phyloP scores from a whole-genome alignment of 2,329 filamentous ascomycete species.

The Knoxdaviesia proteae region DNA sequence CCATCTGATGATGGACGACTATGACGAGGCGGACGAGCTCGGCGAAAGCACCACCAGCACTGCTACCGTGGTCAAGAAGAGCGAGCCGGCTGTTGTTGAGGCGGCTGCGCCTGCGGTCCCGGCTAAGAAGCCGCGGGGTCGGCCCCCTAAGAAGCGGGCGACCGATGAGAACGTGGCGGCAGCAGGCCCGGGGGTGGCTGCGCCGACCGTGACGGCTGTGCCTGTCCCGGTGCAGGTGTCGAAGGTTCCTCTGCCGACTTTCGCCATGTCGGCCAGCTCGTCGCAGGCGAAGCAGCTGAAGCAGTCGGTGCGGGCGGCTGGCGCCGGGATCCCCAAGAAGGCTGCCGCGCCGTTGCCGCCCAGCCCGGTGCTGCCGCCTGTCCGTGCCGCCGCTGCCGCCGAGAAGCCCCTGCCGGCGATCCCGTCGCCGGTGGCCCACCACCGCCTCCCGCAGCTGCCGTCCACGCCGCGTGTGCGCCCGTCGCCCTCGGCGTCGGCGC shows the following conservation, averaged over 20 bases:
- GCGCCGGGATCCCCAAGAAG: no score
- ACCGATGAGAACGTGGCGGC: background rate
- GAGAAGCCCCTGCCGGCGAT: constrained; percentile 12
- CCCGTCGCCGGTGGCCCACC: constrained; percentile 7
- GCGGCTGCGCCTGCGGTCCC: constrained; percentile 1
- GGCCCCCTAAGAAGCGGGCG: constrained; percentile 2
- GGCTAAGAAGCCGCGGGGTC: constrained; percentile 1
- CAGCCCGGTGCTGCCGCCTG: background rate
- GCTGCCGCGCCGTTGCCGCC: background rate
- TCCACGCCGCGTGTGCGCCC: constrained; percentile 20
- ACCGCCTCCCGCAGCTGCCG: constrained; percentile 9
- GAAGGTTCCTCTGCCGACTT: no score
- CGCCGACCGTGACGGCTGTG: background rate
- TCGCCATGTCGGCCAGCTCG: background rate
- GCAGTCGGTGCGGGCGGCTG: no score
- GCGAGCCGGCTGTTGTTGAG: constrained; percentile 8
- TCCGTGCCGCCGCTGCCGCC: constrained; percentile 2
- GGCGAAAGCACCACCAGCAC: constrained; percentile 20
- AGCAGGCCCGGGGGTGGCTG: background rate
- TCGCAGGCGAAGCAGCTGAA: background rate
- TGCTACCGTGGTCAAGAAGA: constrained; percentile 19
- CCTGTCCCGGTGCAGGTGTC: background rate
- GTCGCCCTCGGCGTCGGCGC: constrained; percentile 26
- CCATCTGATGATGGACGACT: background rate
- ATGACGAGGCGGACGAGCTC: constrained; percentile 11